Conservation (phyloP, 2,329 filamentous ascomycete species). For the Cladosporium sp. region DNA sequence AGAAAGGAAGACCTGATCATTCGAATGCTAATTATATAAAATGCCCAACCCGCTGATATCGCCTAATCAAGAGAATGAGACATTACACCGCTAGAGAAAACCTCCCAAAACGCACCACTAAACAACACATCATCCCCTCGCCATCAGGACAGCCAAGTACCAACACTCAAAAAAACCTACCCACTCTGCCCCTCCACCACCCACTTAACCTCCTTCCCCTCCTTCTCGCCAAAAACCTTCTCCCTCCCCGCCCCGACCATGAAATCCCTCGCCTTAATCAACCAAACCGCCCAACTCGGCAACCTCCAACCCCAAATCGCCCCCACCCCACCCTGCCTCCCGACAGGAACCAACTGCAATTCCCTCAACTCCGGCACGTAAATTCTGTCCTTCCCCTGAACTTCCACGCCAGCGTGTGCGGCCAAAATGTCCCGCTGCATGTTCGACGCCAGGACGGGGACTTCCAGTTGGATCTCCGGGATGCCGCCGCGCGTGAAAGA, state of each 20-base stretch:
- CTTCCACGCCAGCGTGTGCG: no score
- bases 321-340: slow-evolving; percentile 36
- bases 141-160: no score
- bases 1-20: no score
- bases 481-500: slow-evolving; percentile 35
- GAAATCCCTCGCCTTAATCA: slow-evolving; percentile 36
- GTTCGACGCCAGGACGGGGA: slow-evolving; percentile 38
- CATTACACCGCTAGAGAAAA: no score
- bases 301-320: slow-evolving; percentile 34
- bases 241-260: slow-evolving; percentile 26
- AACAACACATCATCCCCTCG: no score
- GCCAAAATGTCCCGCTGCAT: slow-evolving; percentile 45
- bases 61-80: no score
- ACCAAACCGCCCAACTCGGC: slow-evolving; percentile 35
- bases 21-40: no score
- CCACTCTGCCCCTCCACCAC: slow-evolving; percentile 17
- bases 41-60: no score
- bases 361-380: slow-evolving; percentile 32
- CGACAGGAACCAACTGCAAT: slow-evolving; percentile 38
- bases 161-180: no score
- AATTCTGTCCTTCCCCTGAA: no score
- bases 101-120: no score
- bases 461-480: slow-evolving; percentile 32
- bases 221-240: slow-evolving; percentile 15
- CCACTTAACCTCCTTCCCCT: slow-evolving; percentile 17